Evolutionary conservation across 164 flowering plant species (phyloP), one percentile per base, ranked within the genome.

Genomic region (Euptelea pleiosperma): DNA sequence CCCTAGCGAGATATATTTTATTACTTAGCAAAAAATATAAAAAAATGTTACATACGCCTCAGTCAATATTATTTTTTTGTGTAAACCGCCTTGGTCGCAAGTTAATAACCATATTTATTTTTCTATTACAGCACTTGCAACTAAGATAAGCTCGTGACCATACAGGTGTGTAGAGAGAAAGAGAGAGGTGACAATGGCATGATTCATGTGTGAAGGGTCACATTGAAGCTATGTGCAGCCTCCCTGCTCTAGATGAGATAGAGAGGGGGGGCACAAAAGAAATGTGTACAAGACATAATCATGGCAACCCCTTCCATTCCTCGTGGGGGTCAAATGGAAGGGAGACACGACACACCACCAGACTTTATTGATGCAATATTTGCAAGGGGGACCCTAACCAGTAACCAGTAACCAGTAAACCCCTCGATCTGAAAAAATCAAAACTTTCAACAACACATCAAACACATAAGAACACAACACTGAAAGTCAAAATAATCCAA

Each of bases 291-390:
- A 62, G 78, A 82, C 85, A 75, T 48, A 79, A 80, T 80, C 66
- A 77, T 78, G 58, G 37, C 64, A 12, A 51, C 42, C 54, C 60
- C 60, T 67, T 74, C 31, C 57, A 48, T 69, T 66, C 68, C 54
- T 66, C 62, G 68, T 67, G 73, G n/a, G 70, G 70, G 54, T 58
- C 68, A n/a, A 75, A 70, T 64, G 61, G 52, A 9, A 56, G 66
- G 75, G 76, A 61, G 76, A 75, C 78, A 74, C 57, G 61, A 79
- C 78, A 78, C 74, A 61, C 70, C 70, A 60, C 71, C 42, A 72
- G 49, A 64, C 67, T 72, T 69, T 70, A n/a, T 70, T 57, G 69
- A 72, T 72, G 77, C 71, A 74, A n/a, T n/a, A n/a, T 70, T 64
- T 65, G 62, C 41, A 10, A 33, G 35, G 52, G 71, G 79, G 73